Conservation (phyloP, 2,329 filamentous ascomycete genomes). For the Colletotrichum plurivorum region DNA sequence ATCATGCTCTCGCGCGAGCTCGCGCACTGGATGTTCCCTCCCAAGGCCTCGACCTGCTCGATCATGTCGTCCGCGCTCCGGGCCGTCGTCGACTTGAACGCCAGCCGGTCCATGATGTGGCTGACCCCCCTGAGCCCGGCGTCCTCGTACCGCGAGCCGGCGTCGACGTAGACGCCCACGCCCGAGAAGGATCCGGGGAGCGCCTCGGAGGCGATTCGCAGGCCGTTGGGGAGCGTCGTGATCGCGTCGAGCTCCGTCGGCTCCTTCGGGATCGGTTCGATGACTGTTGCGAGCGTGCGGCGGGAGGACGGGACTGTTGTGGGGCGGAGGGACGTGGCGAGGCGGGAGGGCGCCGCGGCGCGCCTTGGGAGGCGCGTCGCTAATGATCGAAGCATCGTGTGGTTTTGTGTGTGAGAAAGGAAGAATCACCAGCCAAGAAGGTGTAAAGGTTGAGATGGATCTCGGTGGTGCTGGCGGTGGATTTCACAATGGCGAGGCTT, state of each 20-base stretch:
- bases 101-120: slow-evolving; percentile 95
- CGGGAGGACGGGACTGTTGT: slow-evolving; percentile 5
- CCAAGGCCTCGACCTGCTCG: slow-evolving; percentile 87
- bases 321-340: slow-evolving; percentile 23
- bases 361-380: slow-evolving; percentile 40
- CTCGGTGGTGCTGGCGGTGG: slow-evolving; percentile 13
- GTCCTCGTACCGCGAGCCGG: slow-evolving; percentile 94
- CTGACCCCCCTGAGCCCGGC: slow-evolving; percentile 87
- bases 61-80: slow-evolving; percentile 87
- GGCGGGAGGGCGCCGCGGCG: slow-evolving; percentile 11
- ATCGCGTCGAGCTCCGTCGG: slow-evolving; percentile 89
- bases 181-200: slow-evolving; percentile 95
- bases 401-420: background rate
- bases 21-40: slow-evolving; percentile 97
- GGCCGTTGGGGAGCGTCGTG: slow-evolving; percentile 90
- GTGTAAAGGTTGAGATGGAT: slow-evolving; percentile 7
- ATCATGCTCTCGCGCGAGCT: slow-evolving; percentile 96
- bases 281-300: slow-evolving; percentile 33
- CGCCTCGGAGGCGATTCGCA: slow-evolving; percentile 95
- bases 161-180: slow-evolving; percentile 95
- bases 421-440: background rate
- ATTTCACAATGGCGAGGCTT: slow-evolving; percentile 21
- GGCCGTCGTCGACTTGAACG: slow-evolving; percentile 88
- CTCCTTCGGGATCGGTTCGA: slow-evolving; percentile 62
- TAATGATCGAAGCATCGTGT: slow-evolving; percentile 40